Conservation (phyloP, 371 early-diverging fungal species). For the Zychaea mexicana region DNA sequence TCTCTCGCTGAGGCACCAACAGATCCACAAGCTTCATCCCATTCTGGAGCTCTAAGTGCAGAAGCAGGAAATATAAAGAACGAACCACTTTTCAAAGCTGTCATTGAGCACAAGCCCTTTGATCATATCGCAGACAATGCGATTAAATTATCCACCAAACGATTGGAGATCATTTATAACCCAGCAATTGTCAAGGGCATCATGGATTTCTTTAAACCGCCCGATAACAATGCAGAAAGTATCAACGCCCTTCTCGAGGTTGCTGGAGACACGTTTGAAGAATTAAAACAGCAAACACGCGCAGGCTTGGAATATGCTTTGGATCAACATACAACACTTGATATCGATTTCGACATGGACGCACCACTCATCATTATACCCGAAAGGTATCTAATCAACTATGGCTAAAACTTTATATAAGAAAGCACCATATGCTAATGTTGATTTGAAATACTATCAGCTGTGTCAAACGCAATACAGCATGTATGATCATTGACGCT, state of each 20-base stretch:
- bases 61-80: neutral
- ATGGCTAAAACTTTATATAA: neutral
- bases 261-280: conserved; percentile 77
- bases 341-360: conserved; percentile 79
- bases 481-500: conserved; percentile 76
- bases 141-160: conserved; percentile 70
- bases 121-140: conserved; percentile 77
- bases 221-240: conserved; percentile 61
- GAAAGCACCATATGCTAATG: too few relatives aligned
- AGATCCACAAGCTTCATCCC: neutral
- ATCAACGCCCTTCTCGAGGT: conserved; percentile 59
- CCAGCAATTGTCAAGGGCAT: conserved; percentile 66
- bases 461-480: conserved; percentile 48
- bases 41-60: neutral
- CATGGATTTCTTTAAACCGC: conserved; percentile 75
- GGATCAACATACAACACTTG: conserved; percentile 76
- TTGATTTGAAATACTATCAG: too few relatives aligned
- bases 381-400: conserved; percentile 46
- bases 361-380: conserved; percentile 90
- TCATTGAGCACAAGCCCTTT: conserved; percentile 74
- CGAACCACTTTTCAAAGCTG: conserved; percentile 68
- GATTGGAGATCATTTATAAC: conserved; percentile 80
- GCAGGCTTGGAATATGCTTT: conserved; percentile 80
- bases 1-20: neutral
- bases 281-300: conserved; percentile 74